These are phyloP conservation scores for Aquilaria sinensis DNA, from an alignment of 345 rosid species.

Conservation along the genomic window DNA sequence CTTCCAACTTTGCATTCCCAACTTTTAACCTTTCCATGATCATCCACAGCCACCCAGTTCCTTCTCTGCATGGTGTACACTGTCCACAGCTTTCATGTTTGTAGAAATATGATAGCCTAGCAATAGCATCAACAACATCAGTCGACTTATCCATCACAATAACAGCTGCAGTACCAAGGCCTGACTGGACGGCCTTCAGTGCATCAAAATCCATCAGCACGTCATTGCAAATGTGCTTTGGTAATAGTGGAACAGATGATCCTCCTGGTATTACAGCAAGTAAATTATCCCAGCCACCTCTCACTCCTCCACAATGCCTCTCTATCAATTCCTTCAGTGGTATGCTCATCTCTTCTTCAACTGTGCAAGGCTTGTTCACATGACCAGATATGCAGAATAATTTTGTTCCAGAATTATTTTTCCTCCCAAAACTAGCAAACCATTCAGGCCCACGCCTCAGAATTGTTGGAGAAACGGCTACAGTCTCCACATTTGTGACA, in stretches of 20 bases:
- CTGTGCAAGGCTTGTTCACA: slow-evolving; percentile 93
- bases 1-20: slow-evolving; percentile 94
- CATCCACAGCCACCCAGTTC: slow-evolving; percentile 99
- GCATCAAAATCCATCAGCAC: slow-evolving; percentile 98
- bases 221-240: slow-evolving; percentile 82
- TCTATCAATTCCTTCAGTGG: slow-evolving; percentile 88
- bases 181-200: slow-evolving; percentile 92
- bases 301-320: slow-evolving; percentile 92
- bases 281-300: slow-evolving; percentile 97
- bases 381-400: slow-evolving; percentile 85
- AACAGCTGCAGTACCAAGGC: slow-evolving; percentile 93
- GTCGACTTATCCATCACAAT: slow-evolving; percentile 99
- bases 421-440: slow-evolving; percentile 99
- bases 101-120: slow-evolving; percentile 95
- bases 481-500: slow-evolving; percentile 94
- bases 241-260: slow-evolving; percentile 87
- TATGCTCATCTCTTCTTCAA: slow-evolving; percentile 97
- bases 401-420: slow-evolving; percentile 88
- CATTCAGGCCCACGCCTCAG: slow-evolving; percentile 96
- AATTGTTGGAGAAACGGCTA: slow-evolving; percentile 96
- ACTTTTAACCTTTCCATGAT: slow-evolving; percentile 96
- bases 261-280: slow-evolving; percentile 96
- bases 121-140: slow-evolving; percentile 96
- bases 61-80: slow-evolving; percentile 98
- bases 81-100: slow-evolving; percentile 99